Evolutionary conservation across 805 yeast species (phyloP), one percentile per base, ranked within the genome.

Genomic region (Zygosaccharomyces lentus): DNA sequence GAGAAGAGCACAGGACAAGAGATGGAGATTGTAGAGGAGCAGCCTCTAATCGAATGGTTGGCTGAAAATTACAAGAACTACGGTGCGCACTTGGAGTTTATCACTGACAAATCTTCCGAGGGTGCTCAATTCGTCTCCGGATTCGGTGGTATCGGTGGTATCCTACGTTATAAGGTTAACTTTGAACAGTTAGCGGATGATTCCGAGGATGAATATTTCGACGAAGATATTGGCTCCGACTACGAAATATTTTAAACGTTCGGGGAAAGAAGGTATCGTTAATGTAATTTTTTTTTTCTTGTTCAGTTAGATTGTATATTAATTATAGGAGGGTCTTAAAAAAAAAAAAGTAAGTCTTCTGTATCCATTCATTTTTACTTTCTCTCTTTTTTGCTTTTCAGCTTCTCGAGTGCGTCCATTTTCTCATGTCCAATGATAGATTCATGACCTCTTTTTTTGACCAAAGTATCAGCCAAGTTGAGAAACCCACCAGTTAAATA

Each of bases 111-210:
- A 72, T 86, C 96, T 17, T 84, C 95, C 36, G 99, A 93, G 72
- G 99, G 99, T 76, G 95, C 98, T 37, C 99, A 93, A 74, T 93
- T 93, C 70, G 95, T 85, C 49, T 84, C 82, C 59, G 99, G 99
- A 49, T 93, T 93, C 65, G 99, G 99, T 84, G 99, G 99, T 73
- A 80, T 93, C 56, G 99, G 99, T 68, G 97, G 96, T 48, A 67
- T 93, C 59, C 75, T 93, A 67, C 88, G 99, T 74, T 93, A 93
- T 72, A 89, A 89, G 71, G 93, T 93, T 58, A 93, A 93, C 74
- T 93, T 93, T 62, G 99, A 93, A 68, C 97, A 89, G 75, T 78
- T 93, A 65, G 85, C 74, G 43, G 95, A 88, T 44, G 97, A 87
- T 46, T 75, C 82, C 49, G 95, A 87, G 53, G 97, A 90, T 63